Evolutionary conservation across 2,329 filamentous ascomycete species (phyloP).

Genomic region (Neodidymelliopsis sp.): DNA sequence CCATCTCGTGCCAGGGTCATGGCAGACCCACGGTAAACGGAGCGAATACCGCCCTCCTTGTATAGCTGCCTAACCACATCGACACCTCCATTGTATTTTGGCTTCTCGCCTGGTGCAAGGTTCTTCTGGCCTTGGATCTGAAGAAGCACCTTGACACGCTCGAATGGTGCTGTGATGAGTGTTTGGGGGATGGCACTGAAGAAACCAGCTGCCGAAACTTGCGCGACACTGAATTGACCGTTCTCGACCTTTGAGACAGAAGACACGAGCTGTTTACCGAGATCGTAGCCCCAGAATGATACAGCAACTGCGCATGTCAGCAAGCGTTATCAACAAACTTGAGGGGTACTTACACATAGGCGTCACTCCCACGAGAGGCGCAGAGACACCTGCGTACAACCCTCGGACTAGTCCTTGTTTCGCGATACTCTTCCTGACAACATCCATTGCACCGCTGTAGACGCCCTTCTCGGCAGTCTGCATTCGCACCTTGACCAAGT

Average conservation of each 20-base stretch:
- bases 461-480: conserved; percentile 95
- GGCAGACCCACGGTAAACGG: conserved; percentile 87
- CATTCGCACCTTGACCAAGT: conserved; percentile 95
- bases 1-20: conserved; percentile 95
- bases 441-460: conserved; percentile 89
- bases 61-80: conserved; percentile 96
- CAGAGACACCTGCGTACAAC: conserved; percentile 95
- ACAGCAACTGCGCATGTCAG: conserved; percentile 62
- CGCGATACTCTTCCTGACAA: conserved; percentile 86
- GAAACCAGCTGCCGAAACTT: conserved; percentile 91
- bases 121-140: conserved; percentile 94
- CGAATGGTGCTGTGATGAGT: conserved; percentile 96
- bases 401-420: conserved; percentile 81
- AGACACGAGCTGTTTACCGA: conserved; percentile 88
- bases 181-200: conserved; percentile 98
- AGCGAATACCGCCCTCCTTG: conserved; percentile 85
- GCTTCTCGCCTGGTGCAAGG: conserved; percentile 87
- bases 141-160: conserved; percentile 97
- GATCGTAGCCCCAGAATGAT: conserved; percentile 85
- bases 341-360: conserved; percentile 85
- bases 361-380: conserved; percentile 92
- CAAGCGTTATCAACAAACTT: neutral
- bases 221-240: conserved; percentile 78
- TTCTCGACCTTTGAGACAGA: conserved; percentile 70
- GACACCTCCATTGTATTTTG: conserved; percentile 83